These are phyloP conservation scores for Forsythia viridissima DNA, from an alignment of 257 asterid genomes.

Conservation along the genomic window DNA sequence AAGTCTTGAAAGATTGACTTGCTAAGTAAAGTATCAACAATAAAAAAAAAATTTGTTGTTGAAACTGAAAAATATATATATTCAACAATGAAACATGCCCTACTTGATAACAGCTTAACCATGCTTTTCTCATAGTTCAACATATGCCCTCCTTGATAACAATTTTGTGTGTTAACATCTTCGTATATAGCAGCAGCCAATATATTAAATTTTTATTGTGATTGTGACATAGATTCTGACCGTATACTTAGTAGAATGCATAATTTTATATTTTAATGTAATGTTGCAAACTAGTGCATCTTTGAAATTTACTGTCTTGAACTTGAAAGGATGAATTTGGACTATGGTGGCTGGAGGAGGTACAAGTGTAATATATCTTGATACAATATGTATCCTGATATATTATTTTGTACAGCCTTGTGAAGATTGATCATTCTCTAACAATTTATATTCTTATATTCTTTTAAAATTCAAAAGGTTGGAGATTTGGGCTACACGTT, in stretches of 20 bases:
- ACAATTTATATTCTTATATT: background rate
- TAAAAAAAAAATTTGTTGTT: too few relatives aligned
- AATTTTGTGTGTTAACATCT: conserved; percentile 4
- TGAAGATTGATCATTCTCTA: background rate
- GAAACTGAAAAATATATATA: too few relatives aligned
- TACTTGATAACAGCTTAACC: too few relatives aligned
- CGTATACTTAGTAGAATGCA: background rate
- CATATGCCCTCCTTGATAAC: background rate
- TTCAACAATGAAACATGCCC: too few relatives aligned
- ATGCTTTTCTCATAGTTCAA: conserved; percentile 13
- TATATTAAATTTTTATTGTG: background rate
- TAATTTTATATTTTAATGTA: conserved; percentile 4
- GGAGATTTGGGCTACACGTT: conserved; percentile 92
- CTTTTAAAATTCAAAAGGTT: conserved; percentile 41
- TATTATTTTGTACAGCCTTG: conserved; percentile 11
- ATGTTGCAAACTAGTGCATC: conserved; percentile 88
- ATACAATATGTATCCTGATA: conserved; percentile 61
- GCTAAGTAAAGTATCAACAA: too few relatives aligned
- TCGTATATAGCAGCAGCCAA: background rate
- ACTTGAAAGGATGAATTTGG: conserved; percentile 98
- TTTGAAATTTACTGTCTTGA: conserved; percentile 85
- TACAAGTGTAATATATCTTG: conserved; percentile 94
- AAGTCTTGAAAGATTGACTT: too few relatives aligned
- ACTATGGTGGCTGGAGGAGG: conserved; percentile 99
- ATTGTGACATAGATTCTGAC: conserved; percentile 1